Evolutionary conservation across 352 stramenopile genomes (phyloP), one percentile per base, ranked within the genome.

Genomic region (Globisporangium uncinulatum): DNA sequence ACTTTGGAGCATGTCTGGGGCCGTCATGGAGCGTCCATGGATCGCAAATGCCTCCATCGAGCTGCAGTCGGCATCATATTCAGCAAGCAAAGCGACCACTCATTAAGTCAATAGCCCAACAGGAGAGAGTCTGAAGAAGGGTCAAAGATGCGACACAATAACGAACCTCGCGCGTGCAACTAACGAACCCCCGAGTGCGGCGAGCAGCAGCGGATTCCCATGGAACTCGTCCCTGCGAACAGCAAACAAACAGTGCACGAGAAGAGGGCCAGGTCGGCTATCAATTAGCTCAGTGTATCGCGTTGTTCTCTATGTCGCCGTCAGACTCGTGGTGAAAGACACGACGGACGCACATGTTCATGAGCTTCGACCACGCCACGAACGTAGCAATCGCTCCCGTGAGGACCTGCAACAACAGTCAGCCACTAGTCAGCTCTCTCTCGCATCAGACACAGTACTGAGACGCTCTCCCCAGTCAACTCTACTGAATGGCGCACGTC

Each of bases 371-470:
- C 87, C 87, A 96, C 0, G 79, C 70, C 3, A 79, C 69, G 57
- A 96, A 96, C 5, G 86, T 85, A 6, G 74, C 84, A 51, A 92
- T 87, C 21, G 78, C 70, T 14, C 92, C 92, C 6, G 83, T 83
- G 29, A 98, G 67, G 11, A 94, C 71, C 85, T 94, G 62, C 1
- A 37, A 3, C 32, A 9, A 19, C 4, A 17, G 37, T 17, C 31
- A 15, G 10, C 5, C 21, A 51, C 31, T 48, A 1, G 21, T 11
- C 48, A 41, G 1, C 52, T 20, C n/a, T 31, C 43, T 8, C 6
- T 6, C n/a, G 8, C 9, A 14, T 14, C 6, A 24, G 42, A 10
- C n/a, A 9, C 34, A 39, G 34, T 8, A 39, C 7, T 39, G 34
- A 39, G 34, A 39, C 34, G 34, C 34, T 39, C 46, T 41, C 56